phyloP scores from a whole-genome alignment of 2,329 filamentous ascomycete genomes.

The Trichoderma koningii region DNA sequence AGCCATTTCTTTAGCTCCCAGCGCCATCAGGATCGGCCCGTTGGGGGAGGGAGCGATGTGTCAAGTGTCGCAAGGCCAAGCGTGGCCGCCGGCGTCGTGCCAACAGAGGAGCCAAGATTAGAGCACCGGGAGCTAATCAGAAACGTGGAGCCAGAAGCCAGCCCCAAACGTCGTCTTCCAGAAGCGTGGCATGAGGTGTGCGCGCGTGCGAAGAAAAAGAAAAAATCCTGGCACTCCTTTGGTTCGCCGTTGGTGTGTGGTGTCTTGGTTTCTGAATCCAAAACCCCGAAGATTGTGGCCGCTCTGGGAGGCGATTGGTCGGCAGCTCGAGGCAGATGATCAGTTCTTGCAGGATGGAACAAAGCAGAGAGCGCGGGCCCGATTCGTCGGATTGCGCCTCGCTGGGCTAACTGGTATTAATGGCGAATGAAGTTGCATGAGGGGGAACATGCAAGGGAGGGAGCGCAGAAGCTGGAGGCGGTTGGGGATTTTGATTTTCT shows the following conservation, averaged over 20 bases:
- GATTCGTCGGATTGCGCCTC: slow-evolving; percentile 18
- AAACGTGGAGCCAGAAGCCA: not conserved
- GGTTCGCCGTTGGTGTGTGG: slow-evolving; percentile 10
- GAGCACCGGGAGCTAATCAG: not conserved
- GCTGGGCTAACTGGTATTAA: slow-evolving; percentile 7
- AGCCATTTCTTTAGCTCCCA: not conserved
- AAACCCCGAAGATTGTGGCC: slow-evolving; percentile 10
- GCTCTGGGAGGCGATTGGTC: slow-evolving; percentile 11
- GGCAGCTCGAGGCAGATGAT: slow-evolving; percentile 21
- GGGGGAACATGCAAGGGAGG: not conserved
- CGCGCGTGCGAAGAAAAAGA: too few relatives aligned
- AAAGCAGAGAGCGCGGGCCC: not conserved
- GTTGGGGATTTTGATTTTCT: not conserved
- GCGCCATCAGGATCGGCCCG: slow-evolving; percentile 24
- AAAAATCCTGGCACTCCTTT: not conserved
- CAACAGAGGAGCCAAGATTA: slow-evolving; percentile 10
- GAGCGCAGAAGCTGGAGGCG: not conserved
- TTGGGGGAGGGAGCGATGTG: slow-evolving; percentile 8
- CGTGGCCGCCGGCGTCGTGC: slow-evolving; percentile 17
- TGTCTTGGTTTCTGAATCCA: not conserved
- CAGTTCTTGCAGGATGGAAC: slow-evolving; percentile 25
- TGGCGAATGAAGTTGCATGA: slow-evolving; percentile 9
- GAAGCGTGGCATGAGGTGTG: not conserved
- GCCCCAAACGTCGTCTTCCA: slow-evolving; percentile 6
- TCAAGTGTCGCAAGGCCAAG: not conserved